Conservation (phyloP, 2,329 filamentous ascomycete species). For the Microcera coccophila region DNA sequence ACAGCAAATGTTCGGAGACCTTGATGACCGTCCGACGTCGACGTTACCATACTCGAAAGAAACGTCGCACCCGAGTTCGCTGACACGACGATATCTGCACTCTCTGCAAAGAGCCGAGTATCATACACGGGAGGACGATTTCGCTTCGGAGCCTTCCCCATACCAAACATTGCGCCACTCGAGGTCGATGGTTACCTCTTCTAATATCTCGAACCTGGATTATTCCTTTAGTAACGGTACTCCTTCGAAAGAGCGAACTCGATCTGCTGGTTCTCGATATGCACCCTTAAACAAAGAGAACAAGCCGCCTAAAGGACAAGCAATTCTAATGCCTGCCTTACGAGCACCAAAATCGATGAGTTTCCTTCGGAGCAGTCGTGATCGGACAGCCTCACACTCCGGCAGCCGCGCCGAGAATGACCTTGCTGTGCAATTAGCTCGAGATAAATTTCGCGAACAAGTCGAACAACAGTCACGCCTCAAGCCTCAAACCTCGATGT, state of each 20-base stretch:
- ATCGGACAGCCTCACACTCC: constrained; percentile 16
- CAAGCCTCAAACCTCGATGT: constrained; percentile 40
- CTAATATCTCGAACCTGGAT: constrained; percentile 14
- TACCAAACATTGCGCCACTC: constrained; percentile 52
- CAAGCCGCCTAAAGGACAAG: constrained; percentile 14
- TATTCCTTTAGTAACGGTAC: constrained; percentile 12
- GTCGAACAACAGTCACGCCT: constrained; percentile 33
- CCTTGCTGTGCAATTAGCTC: constrained; percentile 33
- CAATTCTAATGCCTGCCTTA: constrained; percentile 21
- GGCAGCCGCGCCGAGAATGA: constrained; percentile 29
- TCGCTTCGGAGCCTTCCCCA: constrained; percentile 45
- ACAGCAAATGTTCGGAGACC: constrained; percentile 9
- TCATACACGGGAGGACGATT: constrained; percentile 47
- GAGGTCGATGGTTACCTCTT: constrained; percentile 49
- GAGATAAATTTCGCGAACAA: constrained; percentile 35
- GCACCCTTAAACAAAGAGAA: constrained; percentile 27
- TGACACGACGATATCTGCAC: constrained; percentile 24
- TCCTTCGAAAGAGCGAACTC: constrained; percentile 7
- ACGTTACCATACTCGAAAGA: constrained; percentile 12
- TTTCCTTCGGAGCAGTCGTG: constrained; percentile 39
- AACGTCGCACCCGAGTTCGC: constrained; percentile 9
- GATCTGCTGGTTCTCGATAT: constrained; percentile 8
- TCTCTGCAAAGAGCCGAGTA: constrained; percentile 35
- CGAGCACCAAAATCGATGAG: constrained; percentile 54
- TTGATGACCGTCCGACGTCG: constrained; percentile 15